phyloP scores from a whole-genome alignment of 306 rosid species.

The Cicer pinnatifidum region DNA sequence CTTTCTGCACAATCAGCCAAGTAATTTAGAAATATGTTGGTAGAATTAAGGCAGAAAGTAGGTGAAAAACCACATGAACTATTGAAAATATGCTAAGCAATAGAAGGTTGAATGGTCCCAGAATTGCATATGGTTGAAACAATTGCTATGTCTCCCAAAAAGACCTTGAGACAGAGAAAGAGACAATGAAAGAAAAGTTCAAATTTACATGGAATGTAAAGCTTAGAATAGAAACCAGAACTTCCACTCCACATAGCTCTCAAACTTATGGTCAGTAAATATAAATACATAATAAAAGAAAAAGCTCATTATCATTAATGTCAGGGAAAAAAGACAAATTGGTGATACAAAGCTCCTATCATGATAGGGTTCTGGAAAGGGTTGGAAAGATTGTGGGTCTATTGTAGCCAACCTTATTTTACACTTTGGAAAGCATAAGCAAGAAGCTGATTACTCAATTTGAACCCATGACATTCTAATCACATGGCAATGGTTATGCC shows the following conservation, averaged over 20 bases:
- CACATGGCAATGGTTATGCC: not conserved
- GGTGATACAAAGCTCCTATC: conserved; percentile 8
- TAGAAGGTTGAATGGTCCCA: conserved; percentile 18
- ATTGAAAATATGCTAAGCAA: not conserved
- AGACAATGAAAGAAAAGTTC: not conserved
- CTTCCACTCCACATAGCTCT: not conserved
- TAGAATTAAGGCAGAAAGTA: not conserved
- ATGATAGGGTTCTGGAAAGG: not conserved
- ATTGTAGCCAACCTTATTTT: not conserved
- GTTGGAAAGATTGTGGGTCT: not conserved
- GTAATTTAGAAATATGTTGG: conserved; percentile 23
- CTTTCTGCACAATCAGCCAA: conserved; percentile 5
- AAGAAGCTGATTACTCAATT: not conserved
- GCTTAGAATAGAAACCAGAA: conserved; percentile 1
- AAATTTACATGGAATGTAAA: not conserved
- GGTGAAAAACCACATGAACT: not conserved
- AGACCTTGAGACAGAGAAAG: not conserved
- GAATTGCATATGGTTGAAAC: conserved; percentile 17
- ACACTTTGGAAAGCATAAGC: not conserved
- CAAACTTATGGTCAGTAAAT: conserved; percentile 15
- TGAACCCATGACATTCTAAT: not conserved
- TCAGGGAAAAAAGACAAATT: not conserved
- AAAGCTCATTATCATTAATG: not conserved
- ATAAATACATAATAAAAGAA: not conserved
- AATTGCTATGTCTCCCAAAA: not conserved